Conservation (phyloP, 331 rosid genomes). For the Malus hybrid region DNA sequence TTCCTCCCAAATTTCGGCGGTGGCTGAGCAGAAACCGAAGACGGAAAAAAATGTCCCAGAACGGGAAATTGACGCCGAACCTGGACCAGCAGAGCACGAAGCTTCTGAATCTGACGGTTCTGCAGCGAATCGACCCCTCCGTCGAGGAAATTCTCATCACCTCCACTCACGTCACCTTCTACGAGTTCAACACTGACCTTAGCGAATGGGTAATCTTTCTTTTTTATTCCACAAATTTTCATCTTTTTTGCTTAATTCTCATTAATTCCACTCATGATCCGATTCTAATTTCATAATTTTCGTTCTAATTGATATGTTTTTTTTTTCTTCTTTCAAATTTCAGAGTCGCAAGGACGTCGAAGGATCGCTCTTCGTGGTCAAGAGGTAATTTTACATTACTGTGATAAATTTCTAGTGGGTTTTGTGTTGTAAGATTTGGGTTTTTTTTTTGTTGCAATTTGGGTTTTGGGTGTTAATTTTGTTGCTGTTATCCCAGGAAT, state of each 20-base stretch:
- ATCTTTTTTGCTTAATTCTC: neutral
- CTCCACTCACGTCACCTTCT: slow-evolving; percentile 81
- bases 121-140: slow-evolving; percentile 76
- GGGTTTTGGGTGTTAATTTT: neutral
- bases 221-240: neutral
- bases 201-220: slow-evolving; percentile 60
- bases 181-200: slow-evolving; percentile 70
- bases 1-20: neutral
- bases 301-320: too few species aligned
- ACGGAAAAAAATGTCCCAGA: slow-evolving; percentile 45
- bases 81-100: slow-evolving; percentile 78
- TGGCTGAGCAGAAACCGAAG: neutral
- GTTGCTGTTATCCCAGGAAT: slow-evolving; percentile 41
- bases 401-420: too few species aligned
- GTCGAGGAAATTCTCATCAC: slow-evolving; percentile 88
- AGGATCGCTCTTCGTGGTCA: slow-evolving; percentile 95
- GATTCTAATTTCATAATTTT: neutral
- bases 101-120: slow-evolving; percentile 80
- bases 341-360: slow-evolving; percentile 98
- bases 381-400: slow-evolving; percentile 41
- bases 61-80: slow-evolving; percentile 83
- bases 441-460: neutral
- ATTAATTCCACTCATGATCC: neutral
- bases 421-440: too few species aligned
- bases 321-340: neutral